phyloP scores from a whole-genome alignment of 2,329 filamentous ascomycete genomes.

The Rhytidhysteron rufulum region DNA sequence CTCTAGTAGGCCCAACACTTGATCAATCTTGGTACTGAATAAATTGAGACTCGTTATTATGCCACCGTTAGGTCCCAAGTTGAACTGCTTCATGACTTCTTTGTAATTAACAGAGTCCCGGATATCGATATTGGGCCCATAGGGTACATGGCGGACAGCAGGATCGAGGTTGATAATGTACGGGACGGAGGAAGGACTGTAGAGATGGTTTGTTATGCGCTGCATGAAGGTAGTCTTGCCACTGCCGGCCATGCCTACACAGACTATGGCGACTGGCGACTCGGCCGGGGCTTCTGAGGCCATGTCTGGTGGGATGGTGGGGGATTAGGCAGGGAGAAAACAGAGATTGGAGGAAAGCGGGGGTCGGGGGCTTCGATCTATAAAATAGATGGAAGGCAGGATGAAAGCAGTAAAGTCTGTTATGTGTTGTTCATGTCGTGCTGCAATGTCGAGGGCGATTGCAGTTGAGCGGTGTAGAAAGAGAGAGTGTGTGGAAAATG shows the following conservation, averaged over 20 bases:
- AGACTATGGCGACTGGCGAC: slow-evolving; percentile 74
- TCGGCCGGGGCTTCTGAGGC: slow-evolving; percentile 8
- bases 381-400: no score
- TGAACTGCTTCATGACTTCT: slow-evolving; percentile 99
- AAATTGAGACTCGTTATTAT: slow-evolving; percentile 94
- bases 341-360: background rate
- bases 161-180: slow-evolving; percentile 98
- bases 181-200: slow-evolving; percentile 68
- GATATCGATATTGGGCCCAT: slow-evolving; percentile 97
- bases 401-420: no score
- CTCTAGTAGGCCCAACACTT: slow-evolving; percentile 84
- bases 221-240: slow-evolving; percentile 99
- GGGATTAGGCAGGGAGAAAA: no score
- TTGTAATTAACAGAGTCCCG: slow-evolving; percentile 99
- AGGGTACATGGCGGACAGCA: slow-evolving; percentile 87
- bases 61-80: slow-evolving; percentile 92
- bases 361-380: background rate
- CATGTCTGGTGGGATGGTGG: slow-evolving; percentile 5
- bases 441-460: no score
- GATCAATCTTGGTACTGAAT: slow-evolving; percentile 97
- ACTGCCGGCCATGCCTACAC: slow-evolving; percentile 95
- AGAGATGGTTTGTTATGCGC: slow-evolving; percentile 89
- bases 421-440: no score
- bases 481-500: no score
- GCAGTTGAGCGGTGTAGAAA: no score